A percentile compares a stretch with the other conserved stretches of the same genome.
Evolutionary conservation across 148 eudicot genomes (phyloP).

Genomic region (Polygonum aviculare): DNA sequence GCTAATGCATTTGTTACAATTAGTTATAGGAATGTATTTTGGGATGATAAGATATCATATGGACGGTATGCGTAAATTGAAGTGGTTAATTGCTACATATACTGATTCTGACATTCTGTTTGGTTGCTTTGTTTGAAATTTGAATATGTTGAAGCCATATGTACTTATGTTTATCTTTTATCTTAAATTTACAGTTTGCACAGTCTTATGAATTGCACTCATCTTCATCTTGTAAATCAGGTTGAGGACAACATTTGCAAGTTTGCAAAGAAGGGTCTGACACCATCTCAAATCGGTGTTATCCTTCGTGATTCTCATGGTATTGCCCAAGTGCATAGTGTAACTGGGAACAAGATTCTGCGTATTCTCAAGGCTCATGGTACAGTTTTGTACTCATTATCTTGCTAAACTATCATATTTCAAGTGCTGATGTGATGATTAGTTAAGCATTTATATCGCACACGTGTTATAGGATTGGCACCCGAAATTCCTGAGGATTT

Average conservation of each 20-base stretch:
- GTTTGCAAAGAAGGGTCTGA: conserved; percentile 18
- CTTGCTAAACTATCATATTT: not conserved
- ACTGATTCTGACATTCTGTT: too few relatives aligned
- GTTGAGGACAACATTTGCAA: conserved; percentile 31
- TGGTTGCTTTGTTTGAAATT: too few relatives aligned
- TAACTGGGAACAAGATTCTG: conserved; percentile 12
- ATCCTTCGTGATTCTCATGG: conserved; percentile 15
- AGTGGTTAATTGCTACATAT: too few relatives aligned
- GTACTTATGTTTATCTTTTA: too few relatives aligned
- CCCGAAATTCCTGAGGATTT: conserved; percentile 31
- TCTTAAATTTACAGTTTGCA: not conserved
- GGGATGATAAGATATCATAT: too few relatives aligned
- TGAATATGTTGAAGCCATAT: too few relatives aligned
- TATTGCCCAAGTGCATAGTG: conserved; percentile 14
- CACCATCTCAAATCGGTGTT: conserved; percentile 17
- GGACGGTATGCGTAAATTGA: too few relatives aligned
- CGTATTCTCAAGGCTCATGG: conserved; percentile 38
- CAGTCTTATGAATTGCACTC: not conserved
- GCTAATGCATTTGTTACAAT: too few relatives aligned
- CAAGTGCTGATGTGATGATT: not conserved
- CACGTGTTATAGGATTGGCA: conserved; percentile 14
- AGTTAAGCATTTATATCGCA: not conserved
- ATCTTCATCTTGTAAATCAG: not conserved
- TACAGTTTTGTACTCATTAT: not conserved
- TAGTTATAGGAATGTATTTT: too few relatives aligned